Conservation (phyloP, 2,329 filamentous ascomycete species). For the Hymenoscyphus linearis region DNA sequence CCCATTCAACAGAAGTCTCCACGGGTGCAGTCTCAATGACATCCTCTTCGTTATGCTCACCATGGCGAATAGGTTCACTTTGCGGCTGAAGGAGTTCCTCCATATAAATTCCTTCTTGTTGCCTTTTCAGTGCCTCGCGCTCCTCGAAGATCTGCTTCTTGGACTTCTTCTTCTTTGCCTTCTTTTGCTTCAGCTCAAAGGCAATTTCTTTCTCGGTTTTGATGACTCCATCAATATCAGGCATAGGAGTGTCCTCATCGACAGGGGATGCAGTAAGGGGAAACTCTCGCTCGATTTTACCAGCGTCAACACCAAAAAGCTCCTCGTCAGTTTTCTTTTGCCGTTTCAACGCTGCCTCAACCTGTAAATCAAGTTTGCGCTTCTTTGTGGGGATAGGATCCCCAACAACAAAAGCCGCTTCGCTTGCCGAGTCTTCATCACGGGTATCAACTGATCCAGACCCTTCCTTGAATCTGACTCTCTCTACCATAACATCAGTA, state of each 20-base stretch:
- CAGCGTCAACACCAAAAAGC: constrained; percentile 61
- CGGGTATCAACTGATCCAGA: constrained; percentile 38
- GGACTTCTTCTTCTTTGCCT: constrained; percentile 58
- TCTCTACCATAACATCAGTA: constrained; percentile 18
- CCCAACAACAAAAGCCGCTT: constrained; percentile 62
- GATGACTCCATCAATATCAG: constrained; percentile 44
- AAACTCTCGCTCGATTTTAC: constrained; percentile 46
- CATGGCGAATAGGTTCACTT: constrained; percentile 34
- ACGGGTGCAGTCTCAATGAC: constrained; percentile 34
- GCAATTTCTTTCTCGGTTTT: constrained; percentile 44
- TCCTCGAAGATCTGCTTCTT: constrained; percentile 74
- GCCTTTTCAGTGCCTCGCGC: constrained; percentile 53
- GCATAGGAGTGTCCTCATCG: constrained; percentile 45
- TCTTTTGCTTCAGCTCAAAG: constrained; percentile 50
- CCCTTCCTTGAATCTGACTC: constrained; percentile 17
- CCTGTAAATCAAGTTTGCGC: constrained; percentile 66
- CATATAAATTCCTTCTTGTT: constrained; percentile 42
- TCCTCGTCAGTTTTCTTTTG: constrained; percentile 78
- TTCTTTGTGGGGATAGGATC: constrained; percentile 58
- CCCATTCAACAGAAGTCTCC: constrained; percentile 49
- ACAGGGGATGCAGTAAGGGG: constrained; percentile 32
- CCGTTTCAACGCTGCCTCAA: constrained; percentile 68
- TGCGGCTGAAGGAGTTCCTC: constrained; percentile 38
- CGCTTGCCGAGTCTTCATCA: constrained; percentile 65
- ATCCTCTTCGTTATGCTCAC: constrained; percentile 29